Evolutionary conservation across 495 filamentous ascomycete species (phyloP), one percentile per base, ranked within the genome.

Genomic region (Penicillium samsonianum): DNA sequence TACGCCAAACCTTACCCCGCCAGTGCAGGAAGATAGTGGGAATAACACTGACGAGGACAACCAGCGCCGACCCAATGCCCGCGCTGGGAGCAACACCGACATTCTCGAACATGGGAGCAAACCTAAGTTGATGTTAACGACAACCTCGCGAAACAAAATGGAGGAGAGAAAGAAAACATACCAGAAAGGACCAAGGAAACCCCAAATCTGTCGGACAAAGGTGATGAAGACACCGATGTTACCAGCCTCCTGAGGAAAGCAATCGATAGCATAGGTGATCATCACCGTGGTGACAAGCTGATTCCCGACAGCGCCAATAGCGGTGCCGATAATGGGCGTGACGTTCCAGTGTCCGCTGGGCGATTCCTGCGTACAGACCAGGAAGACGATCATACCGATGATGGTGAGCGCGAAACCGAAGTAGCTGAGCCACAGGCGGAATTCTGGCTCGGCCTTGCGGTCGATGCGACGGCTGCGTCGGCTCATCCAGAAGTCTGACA

Each of bases 161-260:
- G 42, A 45, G 6, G 35, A 3, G 35, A n/a, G 16, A 53, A 35
- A 37, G 35, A 14, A 45, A 9, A 51, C 42, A 55, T 58, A 81
- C 78, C 79, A 84, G 61, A 84, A 84, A 5, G 78, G 78, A 20
- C 81, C 81, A 57, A 84, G 77, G 62, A 84, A 84, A 0, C 80
- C 80, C 80, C 80, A 84, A 22, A 71, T 76, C 51, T 79, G 75
- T 9, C 81, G 65, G 28, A 84, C 71, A 53, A 84, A 76, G 9
- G 71, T 82, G 55, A 83, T 71, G 50, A 82, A 82, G 1, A 84
- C 80, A 40, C 80, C 81, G n/a, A 84, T 67, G 57, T 72, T 75
- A 12, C 68, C 75, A 5, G 78, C 67, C 23, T 80, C 74, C 28
- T 77, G 69, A 0, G 65, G 78, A 63, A 78, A 75, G 51, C 77